These are phyloP conservation scores for Calonectria ilicicola DNA, from an alignment of 2,329 filamentous ascomycete species.

Conservation along the genomic window DNA sequence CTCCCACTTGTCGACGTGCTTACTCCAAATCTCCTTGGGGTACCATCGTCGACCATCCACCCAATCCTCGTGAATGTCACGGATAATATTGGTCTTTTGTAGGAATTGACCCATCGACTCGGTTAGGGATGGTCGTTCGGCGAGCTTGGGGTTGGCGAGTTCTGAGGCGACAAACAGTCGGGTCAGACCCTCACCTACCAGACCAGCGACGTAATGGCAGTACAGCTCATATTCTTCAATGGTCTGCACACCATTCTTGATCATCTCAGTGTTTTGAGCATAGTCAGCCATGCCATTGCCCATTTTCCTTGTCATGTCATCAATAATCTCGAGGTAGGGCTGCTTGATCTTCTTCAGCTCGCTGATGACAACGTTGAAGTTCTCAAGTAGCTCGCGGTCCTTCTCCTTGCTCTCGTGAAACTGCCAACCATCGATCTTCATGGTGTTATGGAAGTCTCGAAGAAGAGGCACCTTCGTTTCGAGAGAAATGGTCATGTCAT, in stretches of 20 bases:
- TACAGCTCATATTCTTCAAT: constrained; percentile 94
- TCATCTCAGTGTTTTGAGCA: constrained; percentile 83
- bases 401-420: constrained; percentile 93
- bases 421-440: constrained; percentile 90
- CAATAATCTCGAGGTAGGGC: constrained; percentile 86
- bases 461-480: constrained; percentile 88
- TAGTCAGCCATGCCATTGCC: constrained; percentile 99
- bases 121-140: constrained; percentile 82
- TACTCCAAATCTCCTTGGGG: constrained; percentile 96
- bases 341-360: constrained; percentile 92
- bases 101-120: constrained; percentile 98
- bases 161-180: constrained; percentile 88
- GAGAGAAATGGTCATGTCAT: constrained; percentile 93
- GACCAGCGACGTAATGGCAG: constrained; percentile 97
- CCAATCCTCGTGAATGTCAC: constrained; percentile 91
- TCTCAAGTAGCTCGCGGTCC: constrained; percentile 89
- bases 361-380: constrained; percentile 87
- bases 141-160: constrained; percentile 86
- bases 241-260: constrained; percentile 83
- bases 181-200: constrained; percentile 96
- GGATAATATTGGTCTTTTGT: constrained; percentile 99
- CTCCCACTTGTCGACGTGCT: constrained; percentile 90
- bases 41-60: constrained; percentile 92
- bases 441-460: constrained; percentile 81
- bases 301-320: constrained; percentile 94